These are phyloP conservation scores for cucumber (Cucumis sativus) DNA, from an alignment of 306 rosid species.

Conservation along the genomic window Cucumber_9930_V3 NC_026659.2:22329501-22330000, in stretches of 20 bases:
- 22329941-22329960: background rate
- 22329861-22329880: slow-evolving; percentile 1
- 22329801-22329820: background rate
- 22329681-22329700: slow-evolving; percentile 10
- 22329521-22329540: slow-evolving; percentile 54
- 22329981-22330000: background rate
- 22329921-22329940: background rate
- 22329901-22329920: background rate
- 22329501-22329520: slow-evolving; percentile 75
- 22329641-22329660: slow-evolving; percentile 3
- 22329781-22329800: background rate
- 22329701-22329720: background rate
- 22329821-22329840: background rate
- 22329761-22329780: background rate
- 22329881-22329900: background rate
- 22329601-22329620: background rate
- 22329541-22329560: slow-evolving; percentile 35
- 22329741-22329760: background rate
- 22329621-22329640: background rate
- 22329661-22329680: background rate
- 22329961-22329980: background rate
- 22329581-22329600: background rate
- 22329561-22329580: slow-evolving; percentile 29
- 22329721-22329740: background rate
- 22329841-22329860: background rate